phyloP scores from a whole-genome alignment of 169 alveolate genomes.

The Babesia caballi region DNA sequence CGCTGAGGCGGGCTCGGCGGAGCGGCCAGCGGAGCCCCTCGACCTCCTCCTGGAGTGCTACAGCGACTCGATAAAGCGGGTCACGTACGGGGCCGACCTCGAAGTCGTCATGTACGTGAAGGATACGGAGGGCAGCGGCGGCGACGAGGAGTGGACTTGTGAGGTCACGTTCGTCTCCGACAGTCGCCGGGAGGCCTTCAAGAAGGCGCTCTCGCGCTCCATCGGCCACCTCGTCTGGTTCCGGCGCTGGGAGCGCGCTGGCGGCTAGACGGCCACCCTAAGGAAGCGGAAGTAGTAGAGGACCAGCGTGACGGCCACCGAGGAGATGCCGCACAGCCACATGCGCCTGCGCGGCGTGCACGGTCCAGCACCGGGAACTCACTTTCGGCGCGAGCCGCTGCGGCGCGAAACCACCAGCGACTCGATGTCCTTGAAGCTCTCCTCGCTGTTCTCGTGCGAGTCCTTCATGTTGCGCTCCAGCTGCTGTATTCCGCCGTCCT shows the following conservation, averaged over 20 bases:
- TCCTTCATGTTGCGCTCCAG: slow-evolving; percentile 43
- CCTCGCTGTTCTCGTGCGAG: slow-evolving; percentile 31
- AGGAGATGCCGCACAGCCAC: slow-evolving; percentile 25
- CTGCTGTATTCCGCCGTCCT: slow-evolving; percentile 57
- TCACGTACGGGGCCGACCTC: slow-evolving; percentile 7
- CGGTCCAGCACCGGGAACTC: background rate
- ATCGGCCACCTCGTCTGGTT: slow-evolving; percentile 50
- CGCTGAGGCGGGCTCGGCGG: background rate
- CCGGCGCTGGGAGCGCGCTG: slow-evolving; percentile 17
- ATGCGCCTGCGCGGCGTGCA: slow-evolving; percentile 5
- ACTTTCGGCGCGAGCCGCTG: slow-evolving; percentile 9
- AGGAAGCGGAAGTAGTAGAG: slow-evolving; percentile 23
- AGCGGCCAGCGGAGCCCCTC: background rate
- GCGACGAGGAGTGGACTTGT: background rate
- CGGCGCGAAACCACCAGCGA: background rate
- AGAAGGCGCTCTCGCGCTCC: slow-evolving; percentile 32
- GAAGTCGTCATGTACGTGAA: background rate
- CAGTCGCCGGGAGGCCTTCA: slow-evolving; percentile 42
- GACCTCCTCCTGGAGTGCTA: slow-evolving; percentile 4
- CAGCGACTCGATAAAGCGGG: slow-evolving; percentile 5
- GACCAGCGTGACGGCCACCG: slow-evolving; percentile 3
- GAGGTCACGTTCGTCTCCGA: slow-evolving; percentile 25
- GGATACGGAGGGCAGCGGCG: slow-evolving; percentile 2
- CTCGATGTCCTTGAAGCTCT: slow-evolving; percentile 19
- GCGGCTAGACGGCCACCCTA: background rate